These are phyloP conservation scores for Colletotrichum sp. DNA, from an alignment of 2,329 filamentous ascomycete species.

Conservation along the genomic window DNA sequence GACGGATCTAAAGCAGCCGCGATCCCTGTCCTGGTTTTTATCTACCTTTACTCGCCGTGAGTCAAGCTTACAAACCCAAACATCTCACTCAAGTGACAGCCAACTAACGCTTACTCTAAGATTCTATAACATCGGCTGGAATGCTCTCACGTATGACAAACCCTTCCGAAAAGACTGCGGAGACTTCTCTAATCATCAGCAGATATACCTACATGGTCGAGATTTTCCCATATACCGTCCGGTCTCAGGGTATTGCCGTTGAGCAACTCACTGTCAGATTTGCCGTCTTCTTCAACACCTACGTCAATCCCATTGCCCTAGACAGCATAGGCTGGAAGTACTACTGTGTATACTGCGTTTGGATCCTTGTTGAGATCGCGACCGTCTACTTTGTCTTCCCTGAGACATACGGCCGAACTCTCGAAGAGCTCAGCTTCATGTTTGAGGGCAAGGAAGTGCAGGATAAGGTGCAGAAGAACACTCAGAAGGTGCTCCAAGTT, in stretches of 20 bases:
- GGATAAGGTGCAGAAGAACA: slow-evolving; percentile 20
- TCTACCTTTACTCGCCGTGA: slow-evolving; percentile 45
- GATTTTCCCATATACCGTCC: slow-evolving; percentile 40
- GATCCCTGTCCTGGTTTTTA: slow-evolving; percentile 45
- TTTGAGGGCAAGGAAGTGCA: slow-evolving; percentile 22
- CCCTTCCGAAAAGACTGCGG: fast-evolving
- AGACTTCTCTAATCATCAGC: slow-evolving; percentile 17
- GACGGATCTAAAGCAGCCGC: slow-evolving; percentile 34
- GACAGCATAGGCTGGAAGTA: slow-evolving; percentile 45
- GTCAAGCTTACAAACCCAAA: neutral
- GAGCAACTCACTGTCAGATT: slow-evolving; percentile 42
- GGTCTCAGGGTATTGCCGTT: slow-evolving; percentile 41
- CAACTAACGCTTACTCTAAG: neutral
- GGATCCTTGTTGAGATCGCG: slow-evolving; percentile 44
- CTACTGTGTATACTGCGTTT: slow-evolving; percentile 48
- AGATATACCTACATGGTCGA: slow-evolving; percentile 45
- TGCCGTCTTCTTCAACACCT: slow-evolving; percentile 50
- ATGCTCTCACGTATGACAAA: neutral
- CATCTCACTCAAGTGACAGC: too few relatives aligned
- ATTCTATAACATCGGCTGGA: slow-evolving; percentile 10
- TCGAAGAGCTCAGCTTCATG: slow-evolving; percentile 67
- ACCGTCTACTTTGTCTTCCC: slow-evolving; percentile 83
- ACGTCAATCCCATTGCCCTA: slow-evolving; percentile 50
- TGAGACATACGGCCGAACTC: slow-evolving; percentile 80
- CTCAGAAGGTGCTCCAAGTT: slow-evolving; percentile 21